Base-by-base conservation (phyloP, 1,284 basidiomycete genomes). In the Apiotrichum gracile region DNA sequence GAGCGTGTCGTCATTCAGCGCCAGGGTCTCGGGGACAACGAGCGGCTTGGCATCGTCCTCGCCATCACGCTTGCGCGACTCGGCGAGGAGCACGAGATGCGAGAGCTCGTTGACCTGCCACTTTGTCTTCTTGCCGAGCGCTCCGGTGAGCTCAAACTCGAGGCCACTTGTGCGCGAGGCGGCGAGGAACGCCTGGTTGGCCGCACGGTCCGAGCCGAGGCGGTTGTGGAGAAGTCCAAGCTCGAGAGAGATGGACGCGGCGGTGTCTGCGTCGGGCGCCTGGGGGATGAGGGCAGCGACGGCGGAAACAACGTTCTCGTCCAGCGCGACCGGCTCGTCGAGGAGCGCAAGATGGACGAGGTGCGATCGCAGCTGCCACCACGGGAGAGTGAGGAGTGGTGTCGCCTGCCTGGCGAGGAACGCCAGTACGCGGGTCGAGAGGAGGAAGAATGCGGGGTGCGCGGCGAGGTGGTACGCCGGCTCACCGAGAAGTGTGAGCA, bases 1-100 rank as follows among this genome's bases (percentile, higher is more conserved):
- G 12, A 99, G 80, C 0, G 92, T 97, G 74, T 99, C 96, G 75
- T 98, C 96, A 73, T 98, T 96, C 49, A 98, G 81, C 3, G 80
- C 77, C 27, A 96, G 77, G 2, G 85, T 86, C 68, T 91, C 84
- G 13, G 94, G 96, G 45, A 89, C 58, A 61, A 74, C 67, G 10
- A 65, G 60, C 4, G 64, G 57, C 38, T 63, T 60, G 9, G 51
- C 60, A 17, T 60, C 61, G 47, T 35, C 24, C 24, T 64, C 54
- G 17, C 61, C 72, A n/a, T 80, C 78, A 16, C 80, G 29, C 79
- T 72, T 55, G 5, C 82, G 81, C 57, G 88, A 91, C 74, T 91
- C 84, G 29, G 96, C 94, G 12, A 98, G 81, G n/a, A 99, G 79
- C 31, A 98, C 86, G 41, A 99, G 83, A 75, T 97, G 94, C 51